A percentile compares a stretch with the other conserved stretches of the same genome.
phyloP scores from a whole-genome alignment of 83 land plant species.

The Picea abies region DNA sequence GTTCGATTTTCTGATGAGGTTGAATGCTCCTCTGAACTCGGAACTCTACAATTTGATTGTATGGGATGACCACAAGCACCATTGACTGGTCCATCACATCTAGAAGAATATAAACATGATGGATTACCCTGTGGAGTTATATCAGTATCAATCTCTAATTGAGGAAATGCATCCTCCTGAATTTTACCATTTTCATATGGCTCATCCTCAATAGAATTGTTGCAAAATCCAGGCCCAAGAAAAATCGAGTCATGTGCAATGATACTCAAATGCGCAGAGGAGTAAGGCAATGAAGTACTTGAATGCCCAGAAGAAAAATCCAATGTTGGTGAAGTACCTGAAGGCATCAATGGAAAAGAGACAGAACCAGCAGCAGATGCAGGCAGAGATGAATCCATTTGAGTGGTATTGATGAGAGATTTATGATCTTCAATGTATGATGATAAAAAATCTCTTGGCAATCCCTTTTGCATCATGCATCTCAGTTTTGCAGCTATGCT shows the following conservation, averaged over 20 bases:
- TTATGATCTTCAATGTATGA: background rate
- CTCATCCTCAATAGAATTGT: background rate
- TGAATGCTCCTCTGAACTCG: slow-evolving; percentile 3
- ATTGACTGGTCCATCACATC: background rate
- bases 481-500: background rate
- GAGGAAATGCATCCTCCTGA: background rate
- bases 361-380: background rate
- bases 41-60: background rate
- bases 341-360: background rate
- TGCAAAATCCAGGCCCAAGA: background rate
- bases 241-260: background rate
- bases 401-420: background rate
- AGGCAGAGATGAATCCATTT: background rate
- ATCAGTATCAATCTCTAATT: background rate
- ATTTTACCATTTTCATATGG: background rate
- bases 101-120: background rate
- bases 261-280: background rate
- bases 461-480: background rate
- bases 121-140: background rate
- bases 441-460: background rate
- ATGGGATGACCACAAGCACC: background rate
- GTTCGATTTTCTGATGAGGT: background rate
- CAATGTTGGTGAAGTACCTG: background rate
- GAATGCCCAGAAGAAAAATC: background rate
- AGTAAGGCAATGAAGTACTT: background rate